phyloP scores from a whole-genome alignment of 495 filamentous ascomycete genomes.

The Usnea hakonensis region DNA sequence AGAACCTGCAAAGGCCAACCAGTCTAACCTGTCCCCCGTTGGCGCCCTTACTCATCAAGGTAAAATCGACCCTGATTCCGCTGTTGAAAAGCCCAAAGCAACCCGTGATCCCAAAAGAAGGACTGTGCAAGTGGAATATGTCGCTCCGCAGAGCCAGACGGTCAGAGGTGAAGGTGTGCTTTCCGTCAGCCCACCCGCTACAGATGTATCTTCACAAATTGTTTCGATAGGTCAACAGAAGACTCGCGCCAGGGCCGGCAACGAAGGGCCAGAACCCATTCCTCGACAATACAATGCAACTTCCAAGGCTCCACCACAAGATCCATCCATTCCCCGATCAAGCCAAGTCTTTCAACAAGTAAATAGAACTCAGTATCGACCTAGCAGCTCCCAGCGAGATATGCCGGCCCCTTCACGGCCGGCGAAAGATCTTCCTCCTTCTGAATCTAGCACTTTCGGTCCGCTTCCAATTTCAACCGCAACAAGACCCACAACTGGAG shows the following conservation, averaged over 20 bases:
- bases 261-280: conserved; percentile 41
- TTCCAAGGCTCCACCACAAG: conserved; percentile 48
- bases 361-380: conserved; percentile 38
- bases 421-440: conserved; percentile 43
- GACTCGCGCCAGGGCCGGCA: conserved; percentile 45
- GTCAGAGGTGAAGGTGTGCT: conserved; percentile 48
- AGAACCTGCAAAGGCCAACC: conserved; percentile 68
- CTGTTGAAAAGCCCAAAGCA: conserved; percentile 54
- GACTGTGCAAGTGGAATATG: conserved; percentile 97
- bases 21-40: conserved; percentile 47
- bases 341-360: conserved; percentile 21
- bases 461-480: conserved; percentile 39
- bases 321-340: conserved; percentile 37
- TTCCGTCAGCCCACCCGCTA: conserved; percentile 16
- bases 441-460: conserved; percentile 45
- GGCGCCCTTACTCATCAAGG: conserved; percentile 69
- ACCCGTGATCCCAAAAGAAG: conserved; percentile 78
- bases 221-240: conserved; percentile 15
- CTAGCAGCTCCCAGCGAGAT: conserved; percentile 40
- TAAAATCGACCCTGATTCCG: conserved; percentile 61
- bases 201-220: conserved; percentile 16
- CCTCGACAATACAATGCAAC: conserved; percentile 29
- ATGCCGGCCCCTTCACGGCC: conserved; percentile 43
- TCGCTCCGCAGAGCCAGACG: conserved; percentile 81
- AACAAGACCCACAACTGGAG: conserved; percentile 68